Evolutionary conservation across 768 basidiomycete species (phyloP).

Genomic region (Scleroderma citrinum): DNA sequence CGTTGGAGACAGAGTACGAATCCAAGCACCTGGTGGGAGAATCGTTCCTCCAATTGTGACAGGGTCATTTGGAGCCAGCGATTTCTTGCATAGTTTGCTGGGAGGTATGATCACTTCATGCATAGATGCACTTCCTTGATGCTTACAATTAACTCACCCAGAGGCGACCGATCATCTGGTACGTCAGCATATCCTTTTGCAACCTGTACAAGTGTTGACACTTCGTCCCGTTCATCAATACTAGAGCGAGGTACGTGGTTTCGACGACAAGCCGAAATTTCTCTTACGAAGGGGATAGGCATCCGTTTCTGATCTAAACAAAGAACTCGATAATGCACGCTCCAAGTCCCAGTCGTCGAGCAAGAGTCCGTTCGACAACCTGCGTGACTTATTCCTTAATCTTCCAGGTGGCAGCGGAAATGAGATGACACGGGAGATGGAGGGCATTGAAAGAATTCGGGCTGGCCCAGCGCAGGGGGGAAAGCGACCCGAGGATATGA

Average conservation of each 20-base stretch:
- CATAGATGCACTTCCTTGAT: neutral
- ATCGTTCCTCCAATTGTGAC: constrained; percentile 80
- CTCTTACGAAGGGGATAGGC: constrained; percentile 38
- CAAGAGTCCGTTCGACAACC: constrained; percentile 36
- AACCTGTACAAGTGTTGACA: neutral
- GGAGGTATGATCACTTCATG: constrained; percentile 45
- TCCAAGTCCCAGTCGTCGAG: constrained; percentile 37
- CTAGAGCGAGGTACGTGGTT: constrained; percentile 23
- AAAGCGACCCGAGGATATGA: constrained; percentile 75
- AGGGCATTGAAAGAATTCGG: constrained; percentile 63
- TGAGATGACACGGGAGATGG: constrained; percentile 71
- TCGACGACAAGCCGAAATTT: constrained; percentile 5
- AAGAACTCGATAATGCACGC: constrained; percentile 68
- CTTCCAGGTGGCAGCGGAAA: constrained; percentile 57
- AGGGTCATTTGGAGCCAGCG: constrained; percentile 73
- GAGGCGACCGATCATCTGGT: constrained; percentile 64
- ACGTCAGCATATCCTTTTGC: constrained; percentile 14
- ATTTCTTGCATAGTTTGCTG: constrained; percentile 73
- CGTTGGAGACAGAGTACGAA: constrained; percentile 72
- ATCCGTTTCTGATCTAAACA: constrained; percentile 83
- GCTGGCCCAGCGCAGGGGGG: constrained; percentile 55
- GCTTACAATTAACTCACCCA: constrained; percentile 12
- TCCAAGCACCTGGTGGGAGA: constrained; percentile 70
- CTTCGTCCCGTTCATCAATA: neutral
- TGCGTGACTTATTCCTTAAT: constrained; percentile 56